A percentile compares a stretch with the other conserved stretches of the same genome.
phyloP scores from a whole-genome alignment of 768 basidiomycete species.

The Lentinula lateritia region DNA sequence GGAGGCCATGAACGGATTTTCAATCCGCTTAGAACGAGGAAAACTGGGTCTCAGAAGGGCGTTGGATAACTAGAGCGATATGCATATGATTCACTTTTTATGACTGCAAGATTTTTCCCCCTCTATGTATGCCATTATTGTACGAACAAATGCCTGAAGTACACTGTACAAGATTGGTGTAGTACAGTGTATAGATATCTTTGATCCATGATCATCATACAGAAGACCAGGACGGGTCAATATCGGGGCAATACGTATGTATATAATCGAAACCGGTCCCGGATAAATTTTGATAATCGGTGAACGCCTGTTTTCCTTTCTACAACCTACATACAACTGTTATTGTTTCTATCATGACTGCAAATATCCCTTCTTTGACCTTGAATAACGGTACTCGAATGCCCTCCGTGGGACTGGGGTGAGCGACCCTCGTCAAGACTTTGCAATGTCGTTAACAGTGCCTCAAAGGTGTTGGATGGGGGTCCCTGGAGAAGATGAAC shows the following conservation, averaged over 20 bases:
- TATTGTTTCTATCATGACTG: slow-evolving; percentile 5
- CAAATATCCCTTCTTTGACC: slow-evolving; percentile 9
- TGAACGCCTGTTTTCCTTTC: too few species aligned
- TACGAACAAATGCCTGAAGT: too few species aligned
- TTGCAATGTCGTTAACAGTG: too few species aligned
- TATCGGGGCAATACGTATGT: too few species aligned
- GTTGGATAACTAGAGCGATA: neutral
- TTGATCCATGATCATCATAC: too few species aligned
- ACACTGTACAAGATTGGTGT: too few species aligned
- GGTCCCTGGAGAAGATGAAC: slow-evolving; percentile 26
- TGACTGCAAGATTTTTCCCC: neutral
- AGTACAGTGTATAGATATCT: too few species aligned
- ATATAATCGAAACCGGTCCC: too few species aligned
- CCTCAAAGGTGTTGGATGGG: slow-evolving; percentile 34
- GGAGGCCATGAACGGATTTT: slow-evolving; percentile 56
- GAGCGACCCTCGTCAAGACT: neutral
- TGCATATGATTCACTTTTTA: neutral
- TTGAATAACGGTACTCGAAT: slow-evolving; percentile 16
- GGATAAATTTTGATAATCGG: too few species aligned
- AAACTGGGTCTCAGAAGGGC: slow-evolving; percentile 40
- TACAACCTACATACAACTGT: too few species aligned
- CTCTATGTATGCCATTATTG: neutral
- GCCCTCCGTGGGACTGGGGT: slow-evolving; percentile 19
- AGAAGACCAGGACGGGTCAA: too few species aligned
- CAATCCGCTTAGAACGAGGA: slow-evolving; percentile 52